These are phyloP conservation scores for Hermanozyma aechmeae DNA, from an alignment of 805 yeast genomes.

Conservation along the genomic window DNA sequence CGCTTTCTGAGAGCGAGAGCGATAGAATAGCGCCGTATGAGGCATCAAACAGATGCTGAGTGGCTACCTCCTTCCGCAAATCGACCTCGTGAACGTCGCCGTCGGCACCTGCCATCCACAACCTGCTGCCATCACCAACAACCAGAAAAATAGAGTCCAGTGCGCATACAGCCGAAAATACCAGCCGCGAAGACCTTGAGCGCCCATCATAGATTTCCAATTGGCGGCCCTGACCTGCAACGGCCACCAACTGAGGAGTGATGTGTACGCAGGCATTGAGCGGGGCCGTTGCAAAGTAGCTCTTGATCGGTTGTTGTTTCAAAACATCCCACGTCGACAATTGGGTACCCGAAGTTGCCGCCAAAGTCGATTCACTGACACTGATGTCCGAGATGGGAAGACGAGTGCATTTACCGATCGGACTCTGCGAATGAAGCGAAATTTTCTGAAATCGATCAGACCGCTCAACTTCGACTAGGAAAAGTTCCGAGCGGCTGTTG, in stretches of 20 bases:
- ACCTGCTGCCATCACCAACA: conserved; percentile 5
- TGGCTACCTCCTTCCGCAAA: conserved; percentile 4
- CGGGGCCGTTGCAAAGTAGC: conserved; percentile 3
- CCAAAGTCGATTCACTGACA: conserved; percentile 1
- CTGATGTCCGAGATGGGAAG: conserved; percentile 7
- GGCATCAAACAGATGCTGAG: background rate
- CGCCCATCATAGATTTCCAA: conserved; percentile 9
- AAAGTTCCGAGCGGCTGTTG: background rate
- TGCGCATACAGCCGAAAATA: conserved; percentile 5
- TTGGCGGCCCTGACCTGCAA: conserved; percentile 9
- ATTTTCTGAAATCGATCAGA: background rate
- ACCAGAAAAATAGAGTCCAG: conserved; percentile 9
- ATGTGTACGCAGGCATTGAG: conserved; percentile 5
- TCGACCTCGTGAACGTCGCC: conserved; percentile 9
- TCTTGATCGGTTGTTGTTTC: conserved; percentile 4
- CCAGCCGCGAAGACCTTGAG: conserved; percentile 4
- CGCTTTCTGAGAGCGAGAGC: background rate
- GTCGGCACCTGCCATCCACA: too few relatives aligned
- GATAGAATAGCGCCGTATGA: background rate
- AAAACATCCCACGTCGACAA: conserved; percentile 9
- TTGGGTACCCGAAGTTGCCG: conserved; percentile 6
- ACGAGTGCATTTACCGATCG: conserved; percentile 10
- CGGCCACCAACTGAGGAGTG: conserved; percentile 6
- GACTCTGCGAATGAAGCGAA: background rate
- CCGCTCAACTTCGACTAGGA: background rate